A percentile compares a stretch with the other conserved stretches of the same genome.
Evolutionary conservation across 2,329 filamentous ascomycete genomes (phyloP).

Genomic region (Penicillium sp.): DNA sequence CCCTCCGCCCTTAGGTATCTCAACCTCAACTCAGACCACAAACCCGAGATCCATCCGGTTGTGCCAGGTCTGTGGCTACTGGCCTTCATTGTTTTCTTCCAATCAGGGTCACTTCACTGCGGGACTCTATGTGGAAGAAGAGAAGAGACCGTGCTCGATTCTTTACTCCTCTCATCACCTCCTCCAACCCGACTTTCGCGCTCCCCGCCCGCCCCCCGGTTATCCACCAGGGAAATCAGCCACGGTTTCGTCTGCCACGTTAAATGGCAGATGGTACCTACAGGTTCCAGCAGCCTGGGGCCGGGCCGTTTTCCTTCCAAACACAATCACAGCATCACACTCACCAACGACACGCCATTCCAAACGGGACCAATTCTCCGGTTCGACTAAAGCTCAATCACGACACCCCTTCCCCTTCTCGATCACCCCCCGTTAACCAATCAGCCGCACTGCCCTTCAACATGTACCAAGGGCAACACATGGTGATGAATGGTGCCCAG

Average conservation of each 20-base stretch:
- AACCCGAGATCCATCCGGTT: conserved; percentile 4
- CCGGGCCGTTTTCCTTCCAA: conserved; percentile 52
- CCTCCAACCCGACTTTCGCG: conserved; percentile 25
- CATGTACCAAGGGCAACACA: conserved; percentile 52
- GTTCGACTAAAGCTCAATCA: conserved; percentile 46
- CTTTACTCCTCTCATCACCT: conserved; percentile 36
- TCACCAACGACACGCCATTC: conserved; percentile 45
- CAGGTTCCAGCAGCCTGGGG: conserved; percentile 56
- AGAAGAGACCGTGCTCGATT: conserved; percentile 47
- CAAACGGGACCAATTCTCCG: conserved; percentile 49
- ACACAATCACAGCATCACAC: conserved; percentile 44
- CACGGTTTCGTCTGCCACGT: conserved; percentile 49
- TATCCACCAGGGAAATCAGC: conserved; percentile 32
- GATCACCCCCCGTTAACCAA: conserved; percentile 47
- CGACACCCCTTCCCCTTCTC: conserved; percentile 51
- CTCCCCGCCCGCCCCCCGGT: conserved; percentile 26
- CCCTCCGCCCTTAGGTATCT: conserved; percentile 25
- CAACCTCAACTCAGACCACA: conserved; percentile 17
- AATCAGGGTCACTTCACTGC: conserved; percentile 32
- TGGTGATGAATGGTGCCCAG: conserved; percentile 52
- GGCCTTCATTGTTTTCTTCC: conserved; percentile 19
- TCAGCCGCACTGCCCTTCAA: conserved; percentile 44
- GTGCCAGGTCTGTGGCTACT: conserved; percentile 15
- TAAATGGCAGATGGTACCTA: conserved; percentile 58
- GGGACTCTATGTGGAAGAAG: conserved; percentile 51